Base-by-base conservation (phyloP, 2,329 filamentous ascomycete species). In the Clarireedia hainanense region DNA sequence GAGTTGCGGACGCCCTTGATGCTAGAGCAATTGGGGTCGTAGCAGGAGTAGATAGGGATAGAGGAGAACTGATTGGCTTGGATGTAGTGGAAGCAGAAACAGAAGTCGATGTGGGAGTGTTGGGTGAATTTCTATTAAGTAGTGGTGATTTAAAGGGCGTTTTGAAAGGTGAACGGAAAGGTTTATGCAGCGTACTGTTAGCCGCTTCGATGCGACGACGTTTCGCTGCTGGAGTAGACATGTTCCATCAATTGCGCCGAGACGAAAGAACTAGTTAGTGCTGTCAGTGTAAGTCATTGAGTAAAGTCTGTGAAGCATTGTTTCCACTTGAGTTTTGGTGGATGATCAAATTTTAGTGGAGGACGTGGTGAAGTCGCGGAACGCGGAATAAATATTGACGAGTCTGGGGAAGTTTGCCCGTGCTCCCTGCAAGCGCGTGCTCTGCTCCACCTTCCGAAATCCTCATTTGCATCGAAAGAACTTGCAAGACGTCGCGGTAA, bases 131-230 rank as follows among this genome's bases (percentile, higher is more conserved):
- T 49, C 34, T 39, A 14, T 37, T 52, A 42, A 61, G 61, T 23
- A 61, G 40, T 5, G 63, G 64, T 10, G 65, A 63, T 57, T 66
- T 63, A 47, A 61, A 58, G 27, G 74, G 73, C 39, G 74, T 76
- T 61, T 78, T 80, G 58, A 86, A 77, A 14, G 85, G 86, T 47
- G 86, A 89, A 61, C 85, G 84, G 73, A 90, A 90, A 0, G 86
- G 86, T 66, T 84, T 86, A 59, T 79, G 78, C 48, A 89, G 77
- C 6, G 79, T 78, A n/a, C 74, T 75, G 23, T 76, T 71, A 40
- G 80, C 77, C 46, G 77, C 73, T 57, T 84, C 77, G 60, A 86
- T 72, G 61, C 83, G 80, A 58, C 85, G 83, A 50, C 83, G 80
- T 73, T 88, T 88, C 56, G 75, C 74, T 56, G 77, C 71, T 55